Evolutionary conservation across 1,284 basidiomycete species (phyloP), one percentile per base, ranked within the genome.

Genomic region (Cryptococcus sp.): DNA sequence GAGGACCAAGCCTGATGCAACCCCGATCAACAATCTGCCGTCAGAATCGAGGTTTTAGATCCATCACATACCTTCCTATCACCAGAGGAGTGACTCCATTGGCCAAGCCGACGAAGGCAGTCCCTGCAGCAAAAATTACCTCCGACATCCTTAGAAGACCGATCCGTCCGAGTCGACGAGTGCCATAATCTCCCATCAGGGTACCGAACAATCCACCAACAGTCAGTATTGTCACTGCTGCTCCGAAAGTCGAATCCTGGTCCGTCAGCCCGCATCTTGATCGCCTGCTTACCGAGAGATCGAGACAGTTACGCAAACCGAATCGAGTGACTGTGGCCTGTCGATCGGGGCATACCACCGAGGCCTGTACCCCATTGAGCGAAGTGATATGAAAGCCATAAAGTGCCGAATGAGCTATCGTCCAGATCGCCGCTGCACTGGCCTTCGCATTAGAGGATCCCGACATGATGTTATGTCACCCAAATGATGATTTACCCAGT

Each of bases 221-320:
- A 0, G 76, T 76, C 58, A 75, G 76, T 24, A 74, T 63, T n/a
- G 75, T 59, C 0, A 71, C 74, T 40, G 72, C 59, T 28, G 70
- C 45, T 14, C 74, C 74, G 54, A 74, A 76, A 45, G 66, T 42
- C 0, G 59, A 23, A 4, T 50, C 39, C 64, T 64, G 44, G 4
- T 18, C 21, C 10, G 23, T 50, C 41, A 49, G 40, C 43, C 13
- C 21, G 31, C 32, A 19, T 32, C 24, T 7, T 14, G 28, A 9
- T 45, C 21, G 43, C 21, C 40, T 18, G 47, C 45, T 45, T 48
- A 42, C 22, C 14, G 19, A 1, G 14, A 48, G 7, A 19, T 39
- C 36, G 7, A 48, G 18, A 40, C 46, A 48, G 18, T 19, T n/a
- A 7, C 7, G 10, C 16, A 48, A 28, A 7, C 46, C 36, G 7